Evolutionary conservation across 495 filamentous ascomycete genomes (phyloP).

Genomic region (Aspergillus indologenus): DNA sequence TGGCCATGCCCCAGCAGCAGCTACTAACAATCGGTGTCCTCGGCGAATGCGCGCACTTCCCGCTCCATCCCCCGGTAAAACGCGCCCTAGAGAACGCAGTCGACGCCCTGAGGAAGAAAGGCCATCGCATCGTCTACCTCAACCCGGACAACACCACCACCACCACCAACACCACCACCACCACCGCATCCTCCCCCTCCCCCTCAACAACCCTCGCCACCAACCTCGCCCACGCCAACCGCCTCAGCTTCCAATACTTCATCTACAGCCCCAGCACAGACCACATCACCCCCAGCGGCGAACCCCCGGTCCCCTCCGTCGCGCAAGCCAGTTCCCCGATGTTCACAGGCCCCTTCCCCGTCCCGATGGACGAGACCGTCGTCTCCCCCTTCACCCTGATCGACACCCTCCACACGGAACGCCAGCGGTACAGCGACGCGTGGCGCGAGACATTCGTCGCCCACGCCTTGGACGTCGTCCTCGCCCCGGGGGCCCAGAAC

Average conservation of each 20-base stretch:
- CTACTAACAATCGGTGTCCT: constrained; percentile 51
- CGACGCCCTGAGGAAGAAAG: constrained; percentile 30
- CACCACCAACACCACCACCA: neutral
- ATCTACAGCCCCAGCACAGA: constrained; percentile 26
- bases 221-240: constrained; percentile 22
- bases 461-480: constrained; percentile 41
- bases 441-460: constrained; percentile 26
- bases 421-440: constrained; percentile 8
- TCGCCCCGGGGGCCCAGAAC: constrained; percentile 46
- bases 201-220: neutral
- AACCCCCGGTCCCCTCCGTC: constrained; percentile 22
- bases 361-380: constrained; percentile 9
- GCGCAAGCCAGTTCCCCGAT: constrained; percentile 23
- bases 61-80: constrained; percentile 54
- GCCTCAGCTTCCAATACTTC: constrained; percentile 33
- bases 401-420: constrained; percentile 6
- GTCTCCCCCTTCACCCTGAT: constrained; percentile 24
- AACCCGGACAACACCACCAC: constrained; percentile 5
- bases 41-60: constrained; percentile 47
- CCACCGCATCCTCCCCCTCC: neutral
- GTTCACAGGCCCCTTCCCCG: constrained; percentile 24
- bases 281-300: constrained; percentile 26
- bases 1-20: constrained; percentile 9
- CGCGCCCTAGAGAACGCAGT: constrained; percentile 46
- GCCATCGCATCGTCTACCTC: constrained; percentile 45